Percentiles rank a stretch among this genome's conserved stretches.
Evolutionary conservation across 2,329 filamentous ascomycete genomes (phyloP).

Genomic region (Xylariaceae sp.): DNA sequence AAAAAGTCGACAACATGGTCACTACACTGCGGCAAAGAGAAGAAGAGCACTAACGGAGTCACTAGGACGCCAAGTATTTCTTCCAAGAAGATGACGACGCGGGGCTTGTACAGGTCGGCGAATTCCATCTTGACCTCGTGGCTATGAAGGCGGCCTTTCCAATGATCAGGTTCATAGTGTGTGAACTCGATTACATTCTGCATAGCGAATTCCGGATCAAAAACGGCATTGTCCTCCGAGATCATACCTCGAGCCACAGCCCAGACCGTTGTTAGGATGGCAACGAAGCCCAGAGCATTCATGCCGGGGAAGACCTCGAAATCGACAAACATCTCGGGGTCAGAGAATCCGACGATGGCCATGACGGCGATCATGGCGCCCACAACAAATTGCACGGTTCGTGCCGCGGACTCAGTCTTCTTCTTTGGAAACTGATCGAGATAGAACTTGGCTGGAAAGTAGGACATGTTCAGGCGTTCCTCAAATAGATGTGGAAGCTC

Average conservation of each 20-base stretch:
- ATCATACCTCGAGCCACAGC: conserved; percentile 78
- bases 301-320: conserved; percentile 90
- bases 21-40: conserved; percentile 81
- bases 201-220: conserved; percentile 88
- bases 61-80: conserved; percentile 91
- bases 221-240: conserved; percentile 83
- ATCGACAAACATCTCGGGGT: conserved; percentile 84
- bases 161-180: conserved; percentile 85
- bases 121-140: conserved; percentile 93
- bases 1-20: conserved; percentile 97
- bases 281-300: conserved; percentile 87
- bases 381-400: conserved; percentile 82
- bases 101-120: conserved; percentile 84
- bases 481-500: conserved; percentile 91
- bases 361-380: conserved; percentile 85
- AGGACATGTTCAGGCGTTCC: conserved; percentile 88
- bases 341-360: conserved; percentile 77
- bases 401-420: conserved; percentile 81
- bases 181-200: conserved; percentile 89
- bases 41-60: conserved; percentile 84
- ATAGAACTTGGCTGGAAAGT: conserved; percentile 88
- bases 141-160: conserved; percentile 86
- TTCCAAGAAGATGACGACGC: conserved; percentile 86
- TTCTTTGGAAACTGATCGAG: conserved; percentile 95
- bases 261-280: conserved; percentile 79